Conservation (phyloP, 2,329 filamentous ascomycete genomes). For the Ambrosiella xylebori region DNA sequence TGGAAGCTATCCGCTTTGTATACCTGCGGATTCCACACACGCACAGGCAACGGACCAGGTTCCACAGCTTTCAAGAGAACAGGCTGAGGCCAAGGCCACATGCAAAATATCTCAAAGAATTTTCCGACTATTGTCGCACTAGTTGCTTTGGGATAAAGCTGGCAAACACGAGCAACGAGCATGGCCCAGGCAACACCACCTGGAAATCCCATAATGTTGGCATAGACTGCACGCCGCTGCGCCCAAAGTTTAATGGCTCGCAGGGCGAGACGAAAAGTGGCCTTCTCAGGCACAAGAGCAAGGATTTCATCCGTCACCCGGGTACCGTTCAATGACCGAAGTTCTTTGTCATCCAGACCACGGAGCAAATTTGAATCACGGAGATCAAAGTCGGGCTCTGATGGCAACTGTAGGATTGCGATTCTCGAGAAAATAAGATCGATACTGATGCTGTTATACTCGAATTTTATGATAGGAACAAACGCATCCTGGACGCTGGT, state of each 20-base stretch:
- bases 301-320: slow-evolving; percentile 89
- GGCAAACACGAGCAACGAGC: slow-evolving; percentile 87
- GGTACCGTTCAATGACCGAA: slow-evolving; percentile 83
- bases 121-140: slow-evolving; percentile 78
- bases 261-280: slow-evolving; percentile 75
- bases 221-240: slow-evolving; percentile 78
- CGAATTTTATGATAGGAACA: slow-evolving; percentile 94
- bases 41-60: slow-evolving; percentile 59
- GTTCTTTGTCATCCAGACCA: slow-evolving; percentile 70
- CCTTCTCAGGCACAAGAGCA: slow-evolving; percentile 70
- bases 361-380: slow-evolving; percentile 72
- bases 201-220: slow-evolving; percentile 90
- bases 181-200: slow-evolving; percentile 97
- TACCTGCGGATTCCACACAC: slow-evolving; percentile 88
- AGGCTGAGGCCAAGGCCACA: slow-evolving; percentile 91
- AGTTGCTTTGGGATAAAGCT: slow-evolving; percentile 85
- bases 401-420: slow-evolving; percentile 48
- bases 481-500: slow-evolving; percentile 77
- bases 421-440: slow-evolving; percentile 81
- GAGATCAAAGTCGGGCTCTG: slow-evolving; percentile 50
- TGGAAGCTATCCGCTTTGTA: slow-evolving; percentile 71
- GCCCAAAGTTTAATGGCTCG: slow-evolving; percentile 95
- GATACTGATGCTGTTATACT: slow-evolving; percentile 79
- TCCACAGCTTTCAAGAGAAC: slow-evolving; percentile 80
- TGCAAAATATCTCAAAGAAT: slow-evolving; percentile 81